Percentiles rank a stretch among this genome's conserved stretches.
phyloP scores from a whole-genome alignment of 768 basidiomycete species.

The Suillus subalutaceus region DNA sequence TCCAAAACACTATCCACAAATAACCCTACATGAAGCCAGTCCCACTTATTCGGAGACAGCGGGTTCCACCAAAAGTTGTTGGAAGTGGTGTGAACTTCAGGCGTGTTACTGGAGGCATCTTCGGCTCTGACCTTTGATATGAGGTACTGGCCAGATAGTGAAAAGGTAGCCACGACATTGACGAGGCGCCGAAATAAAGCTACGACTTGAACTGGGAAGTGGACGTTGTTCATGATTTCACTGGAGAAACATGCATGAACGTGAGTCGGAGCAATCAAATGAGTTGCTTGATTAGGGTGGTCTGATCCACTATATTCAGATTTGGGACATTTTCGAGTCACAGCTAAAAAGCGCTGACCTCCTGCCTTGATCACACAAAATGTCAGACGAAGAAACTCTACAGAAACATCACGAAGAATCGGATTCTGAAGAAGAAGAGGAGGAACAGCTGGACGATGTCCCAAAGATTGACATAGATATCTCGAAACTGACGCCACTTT shows the following conservation, averaged over 20 bases:
- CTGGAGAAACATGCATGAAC: not conserved
- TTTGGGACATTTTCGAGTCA: slow-evolving; percentile 4
- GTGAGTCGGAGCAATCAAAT: not conserved
- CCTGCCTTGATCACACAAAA: slow-evolving; percentile 28
- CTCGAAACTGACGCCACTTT: slow-evolving; percentile 82
- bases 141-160: slow-evolving; percentile 68
- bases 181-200: slow-evolving; percentile 65
- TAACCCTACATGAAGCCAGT: slow-evolving; percentile 7
- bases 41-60: slow-evolving; percentile 1
- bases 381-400: slow-evolving; percentile 71
- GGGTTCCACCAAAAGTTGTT: slow-evolving; percentile 9
- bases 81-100: not conserved
- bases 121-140: slow-evolving; percentile 28
- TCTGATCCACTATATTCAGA: not conserved
- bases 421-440: slow-evolving; percentile 71
- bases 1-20: slow-evolving; percentile 2
- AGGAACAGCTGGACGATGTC: slow-evolving; percentile 53
- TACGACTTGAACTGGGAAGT: slow-evolving; percentile 61
- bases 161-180: slow-evolving; percentile 69
- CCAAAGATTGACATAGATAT: slow-evolving; percentile 78
- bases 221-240: slow-evolving; percentile 43
- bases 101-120: not conserved
- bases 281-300: not conserved
- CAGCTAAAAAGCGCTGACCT: slow-evolving; percentile 1
- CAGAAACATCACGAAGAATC: slow-evolving; percentile 69